Base-by-base conservation (phyloP, 768 basidiomycete genomes). In the Agrocybe praecox region DNA sequence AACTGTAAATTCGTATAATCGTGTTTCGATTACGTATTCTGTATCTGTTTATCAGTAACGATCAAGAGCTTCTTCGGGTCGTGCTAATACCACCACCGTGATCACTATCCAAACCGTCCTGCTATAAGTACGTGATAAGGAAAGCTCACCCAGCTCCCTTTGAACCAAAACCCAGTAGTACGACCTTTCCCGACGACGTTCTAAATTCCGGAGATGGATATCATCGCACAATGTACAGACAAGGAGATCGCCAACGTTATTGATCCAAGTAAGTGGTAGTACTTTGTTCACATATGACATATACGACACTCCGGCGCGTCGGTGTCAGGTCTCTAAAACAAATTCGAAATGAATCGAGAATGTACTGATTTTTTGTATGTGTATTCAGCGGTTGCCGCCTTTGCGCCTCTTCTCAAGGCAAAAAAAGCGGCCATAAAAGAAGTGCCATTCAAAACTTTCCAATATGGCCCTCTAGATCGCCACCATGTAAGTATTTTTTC, bases 381-480 rank as follows among this genome's bases (percentile, higher is more conserved):
- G 9, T 29, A 29, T 29, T 9, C 58, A 87, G 85, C 85, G 21
- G 63, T 76, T 36, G 68, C 69, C 15, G 78, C 78, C 1, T 82
- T 87, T 51, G 66, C 74, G 15, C 84, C 82, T 1, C 57, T 85
- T 10, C 68, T 88, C 10, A 78, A 83, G 57, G 69, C 74, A 19
- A 79, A 77, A 11, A 77, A 77, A 8, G 64, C 66, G 2, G 69
- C 76, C 8, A 88, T 89, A 36, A 62, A 74, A 17, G 69, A 72
- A 47, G 73, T 81, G n/a, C 74, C 82, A 2, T 70, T 74, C 46
- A 80, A 76, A 63, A 83, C 84, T 0, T 86, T 88, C 72, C 70
- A 78, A 49, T 89, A 84, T 61, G 85, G 86, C 1, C 50, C 65
- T 15, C 77, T 73, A 19, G 81, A 78, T 29, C 74, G 84, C 32